phyloP scores from a whole-genome alignment of 305 asterid genomes.

The Galium porrigens region DNA sequence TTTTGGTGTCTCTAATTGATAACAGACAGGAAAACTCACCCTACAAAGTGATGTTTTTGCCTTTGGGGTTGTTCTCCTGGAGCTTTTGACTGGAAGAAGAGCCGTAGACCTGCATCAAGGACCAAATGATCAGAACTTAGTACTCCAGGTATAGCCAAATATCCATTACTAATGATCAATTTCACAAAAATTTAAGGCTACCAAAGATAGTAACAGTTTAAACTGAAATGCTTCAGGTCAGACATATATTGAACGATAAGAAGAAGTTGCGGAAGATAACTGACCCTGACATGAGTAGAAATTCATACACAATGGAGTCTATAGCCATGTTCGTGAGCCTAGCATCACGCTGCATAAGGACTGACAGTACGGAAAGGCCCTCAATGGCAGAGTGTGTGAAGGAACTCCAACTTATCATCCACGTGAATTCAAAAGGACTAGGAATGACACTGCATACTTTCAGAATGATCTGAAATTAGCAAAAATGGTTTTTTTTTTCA shows the following conservation, averaged over 20 bases:
- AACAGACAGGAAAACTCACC: slow-evolving; percentile 93
- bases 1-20: slow-evolving; percentile 31
- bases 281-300: slow-evolving; percentile 66
- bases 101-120: slow-evolving; percentile 91
- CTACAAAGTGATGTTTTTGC: slow-evolving; percentile 92
- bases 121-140: slow-evolving; percentile 80
- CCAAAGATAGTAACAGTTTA: slow-evolving; percentile 13
- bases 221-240: slow-evolving; percentile 38
- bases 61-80: slow-evolving; percentile 85
- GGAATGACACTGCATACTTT: slow-evolving; percentile 65
- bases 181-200: slow-evolving; percentile 9
- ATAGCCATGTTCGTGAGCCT: slow-evolving; percentile 66
- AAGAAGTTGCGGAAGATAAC: slow-evolving; percentile 63
- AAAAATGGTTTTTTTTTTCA: slow-evolving; percentile 3
- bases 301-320: slow-evolving; percentile 79
- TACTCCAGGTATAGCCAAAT: slow-evolving; percentile 51
- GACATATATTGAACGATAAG: slow-evolving; percentile 66
- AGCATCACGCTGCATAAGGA: slow-evolving; percentile 71
- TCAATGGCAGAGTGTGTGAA: slow-evolving; percentile 71
- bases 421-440: slow-evolving; percentile 53
- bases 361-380: slow-evolving; percentile 72
- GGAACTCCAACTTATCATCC: slow-evolving; percentile 58
- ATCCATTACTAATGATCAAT: slow-evolving; percentile 6
- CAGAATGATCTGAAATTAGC: slow-evolving; percentile 48
- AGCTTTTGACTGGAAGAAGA: slow-evolving; percentile 87